A percentile compares a stretch with the other conserved stretches of the same genome.
phyloP scores from a whole-genome alignment of 768 basidiomycete genomes.

The Boletus insuetus region DNA sequence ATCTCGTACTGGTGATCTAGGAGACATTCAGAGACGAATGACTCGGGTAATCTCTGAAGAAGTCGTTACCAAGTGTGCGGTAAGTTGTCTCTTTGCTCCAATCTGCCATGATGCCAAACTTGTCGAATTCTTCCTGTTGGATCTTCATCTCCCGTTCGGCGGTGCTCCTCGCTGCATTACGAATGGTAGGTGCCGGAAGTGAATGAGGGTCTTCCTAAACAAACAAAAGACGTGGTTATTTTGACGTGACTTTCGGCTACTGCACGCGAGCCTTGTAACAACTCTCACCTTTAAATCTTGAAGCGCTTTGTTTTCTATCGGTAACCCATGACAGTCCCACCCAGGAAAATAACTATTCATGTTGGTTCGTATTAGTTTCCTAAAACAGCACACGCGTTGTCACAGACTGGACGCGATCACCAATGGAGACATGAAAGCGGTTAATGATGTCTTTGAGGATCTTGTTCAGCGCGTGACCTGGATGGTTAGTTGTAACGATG shows the following conservation, averaged over 20 bases:
- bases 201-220: slow-evolving; percentile 52
- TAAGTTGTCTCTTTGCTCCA: slow-evolving; percentile 76
- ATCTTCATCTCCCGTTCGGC: slow-evolving; percentile 70
- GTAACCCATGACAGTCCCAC: slow-evolving; percentile 98
- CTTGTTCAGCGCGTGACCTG: slow-evolving; percentile 96
- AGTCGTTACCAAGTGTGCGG: slow-evolving; percentile 70
- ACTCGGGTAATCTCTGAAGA: background rate
- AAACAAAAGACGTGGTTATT: background rate
- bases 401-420: slow-evolving; percentile 77
- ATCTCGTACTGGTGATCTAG: slow-evolving; percentile 86
- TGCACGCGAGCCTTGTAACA: background rate
- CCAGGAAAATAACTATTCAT: slow-evolving; percentile 83
- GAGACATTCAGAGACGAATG: background rate
- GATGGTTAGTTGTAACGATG: background rate
- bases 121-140: slow-evolving; percentile 77
- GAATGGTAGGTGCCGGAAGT: slow-evolving; percentile 59
- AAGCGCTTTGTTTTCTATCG: slow-evolving; percentile 93
- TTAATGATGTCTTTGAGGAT: slow-evolving; percentile 95
- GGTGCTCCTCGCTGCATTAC: slow-evolving; percentile 65
- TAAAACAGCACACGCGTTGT: background rate
- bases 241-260: background rate
- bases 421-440: slow-evolving; percentile 77
- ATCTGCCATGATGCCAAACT: slow-evolving; percentile 89
- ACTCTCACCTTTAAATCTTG: slow-evolving; percentile 64
- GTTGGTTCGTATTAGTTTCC: slow-evolving; percentile 1